A percentile compares a stretch with the other conserved stretches of the same genome.
These are phyloP conservation scores for Zymoseptoria passerinii DNA, from an alignment of 2,329 filamentous ascomycete genomes.

Conservation along the genomic window DNA sequence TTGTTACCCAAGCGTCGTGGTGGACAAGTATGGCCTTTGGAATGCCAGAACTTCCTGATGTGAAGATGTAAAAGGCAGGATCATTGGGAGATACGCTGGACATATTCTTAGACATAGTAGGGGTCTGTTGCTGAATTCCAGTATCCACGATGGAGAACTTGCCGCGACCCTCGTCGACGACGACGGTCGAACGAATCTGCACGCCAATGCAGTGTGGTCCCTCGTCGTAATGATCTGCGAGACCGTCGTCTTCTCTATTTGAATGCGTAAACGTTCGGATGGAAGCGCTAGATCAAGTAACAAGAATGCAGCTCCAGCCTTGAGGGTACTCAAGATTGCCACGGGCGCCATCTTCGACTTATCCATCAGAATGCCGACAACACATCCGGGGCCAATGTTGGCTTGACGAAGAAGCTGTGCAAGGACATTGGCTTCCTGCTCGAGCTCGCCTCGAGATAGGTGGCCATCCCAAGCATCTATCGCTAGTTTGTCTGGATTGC, in stretches of 20 bases:
- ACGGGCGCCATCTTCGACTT: conserved; percentile 20
- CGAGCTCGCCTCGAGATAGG: not conserved
- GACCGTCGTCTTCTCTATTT: conserved; percentile 19
- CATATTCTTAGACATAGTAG: not conserved
- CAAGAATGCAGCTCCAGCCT: conserved; percentile 23
- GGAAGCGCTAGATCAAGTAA: conserved; percentile 21
- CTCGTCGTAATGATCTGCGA: conserved; percentile 1
- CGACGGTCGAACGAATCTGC: not conserved
- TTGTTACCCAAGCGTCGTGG: conserved; percentile 3
- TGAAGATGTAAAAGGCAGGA: not conserved
- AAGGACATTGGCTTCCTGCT: not conserved
- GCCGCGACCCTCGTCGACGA: not conserved
- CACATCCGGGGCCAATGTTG: not conserved
- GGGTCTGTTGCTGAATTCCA: not conserved
- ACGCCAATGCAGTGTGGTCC: not conserved
- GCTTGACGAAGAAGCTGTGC: not conserved
- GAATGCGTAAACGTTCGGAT: conserved; percentile 17
- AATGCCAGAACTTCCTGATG: not conserved
- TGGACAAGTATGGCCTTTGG: not conserved
- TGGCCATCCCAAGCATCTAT: not conserved
- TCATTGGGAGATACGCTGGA: not conserved
- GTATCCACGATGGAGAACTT: not conserved
- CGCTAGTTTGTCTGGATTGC: not conserved
- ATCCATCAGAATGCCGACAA: conserved; percentile 5
- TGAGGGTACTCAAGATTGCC: conserved; percentile 20